Conservation (phyloP, 2,329 filamentous ascomycete genomes). For the Cadophora luteo-olivacea region DNA sequence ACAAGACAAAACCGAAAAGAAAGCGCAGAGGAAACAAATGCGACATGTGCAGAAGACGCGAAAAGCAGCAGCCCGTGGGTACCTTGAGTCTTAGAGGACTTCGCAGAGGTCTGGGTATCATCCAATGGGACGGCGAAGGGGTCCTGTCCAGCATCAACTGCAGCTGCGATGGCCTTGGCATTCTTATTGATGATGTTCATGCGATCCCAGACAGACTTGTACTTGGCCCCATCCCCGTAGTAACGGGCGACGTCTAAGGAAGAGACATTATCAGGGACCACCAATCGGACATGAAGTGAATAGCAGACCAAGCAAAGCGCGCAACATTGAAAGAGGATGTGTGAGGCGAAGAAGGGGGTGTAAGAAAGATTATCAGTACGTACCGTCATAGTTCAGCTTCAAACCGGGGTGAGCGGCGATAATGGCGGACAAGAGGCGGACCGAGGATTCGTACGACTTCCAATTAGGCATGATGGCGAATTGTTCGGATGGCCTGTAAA, state of each 20-base stretch:
- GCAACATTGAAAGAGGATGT: conserved; percentile 11
- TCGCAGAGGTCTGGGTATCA: conserved; percentile 15
- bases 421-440: conserved; percentile 65
- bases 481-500: conserved; percentile 16
- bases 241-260: conserved; percentile 31
- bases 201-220: conserved; percentile 35
- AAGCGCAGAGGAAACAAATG: conserved; percentile 17
- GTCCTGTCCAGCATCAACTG: conserved; percentile 36
- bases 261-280: conserved; percentile 28
- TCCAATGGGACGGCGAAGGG: conserved; percentile 32
- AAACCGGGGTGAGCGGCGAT: conserved; percentile 61
- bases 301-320: conserved; percentile 10
- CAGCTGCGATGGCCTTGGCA: conserved; percentile 31
- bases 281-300: conserved; percentile 4
- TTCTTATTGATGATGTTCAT: conserved; percentile 34
- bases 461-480: conserved; percentile 60
- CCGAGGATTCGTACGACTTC: conserved; percentile 64
- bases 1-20: conserved; percentile 10
- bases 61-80: conserved; percentile 11
- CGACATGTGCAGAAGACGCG: conserved; percentile 13
- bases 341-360: background rate
- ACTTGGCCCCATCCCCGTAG: conserved; percentile 35
- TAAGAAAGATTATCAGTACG: conserved; percentile 41
- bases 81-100: conserved; percentile 34
- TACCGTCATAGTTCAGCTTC: conserved; percentile 68